A percentile compares a stretch with the other conserved stretches of the same genome.
phyloP scores from a whole-genome alignment of 73 alveolate genomes.

The Uronychia setigera region DNA sequence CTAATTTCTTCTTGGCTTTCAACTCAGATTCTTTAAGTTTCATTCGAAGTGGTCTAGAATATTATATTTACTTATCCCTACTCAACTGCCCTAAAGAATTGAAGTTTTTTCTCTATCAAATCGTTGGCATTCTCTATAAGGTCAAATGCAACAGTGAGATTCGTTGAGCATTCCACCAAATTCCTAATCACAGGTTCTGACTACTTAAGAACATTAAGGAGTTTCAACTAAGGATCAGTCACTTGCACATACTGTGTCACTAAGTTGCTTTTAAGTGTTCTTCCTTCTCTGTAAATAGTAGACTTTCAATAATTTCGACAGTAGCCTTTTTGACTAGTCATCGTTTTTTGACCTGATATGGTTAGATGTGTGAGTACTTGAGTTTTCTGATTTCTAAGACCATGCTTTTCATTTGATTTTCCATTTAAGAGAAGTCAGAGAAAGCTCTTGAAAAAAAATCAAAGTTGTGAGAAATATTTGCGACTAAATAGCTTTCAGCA shows the following conservation, averaged over 20 bases:
- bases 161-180: conserved; percentile 22
- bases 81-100: background rate
- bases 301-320: conserved; percentile 35
- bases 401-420: conserved; percentile 23
- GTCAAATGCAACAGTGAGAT: conserved; percentile 17
- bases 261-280: conserved; percentile 8
- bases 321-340: background rate
- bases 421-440: conserved; percentile 46
- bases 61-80: background rate
- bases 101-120: conserved; percentile 32
- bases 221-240: conserved; percentile 24
- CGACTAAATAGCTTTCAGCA: conserved; percentile 33
- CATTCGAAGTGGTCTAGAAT: conserved; percentile 6
- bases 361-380: conserved; percentile 7
- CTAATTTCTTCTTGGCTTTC: conserved; percentile 46
- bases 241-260: conserved; percentile 3
- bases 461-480: conserved; percentile 31
- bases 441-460: conserved; percentile 48
- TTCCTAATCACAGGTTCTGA: conserved; percentile 48
- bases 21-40: conserved; percentile 35
- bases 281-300: conserved; percentile 32
- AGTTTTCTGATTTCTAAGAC: conserved; percentile 17
- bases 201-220: conserved; percentile 27
- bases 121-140: conserved; percentile 36
- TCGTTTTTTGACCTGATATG: background rate